Conservation (phyloP, 306 rosid genomes). For the Prunus armeniaca region DNA sequence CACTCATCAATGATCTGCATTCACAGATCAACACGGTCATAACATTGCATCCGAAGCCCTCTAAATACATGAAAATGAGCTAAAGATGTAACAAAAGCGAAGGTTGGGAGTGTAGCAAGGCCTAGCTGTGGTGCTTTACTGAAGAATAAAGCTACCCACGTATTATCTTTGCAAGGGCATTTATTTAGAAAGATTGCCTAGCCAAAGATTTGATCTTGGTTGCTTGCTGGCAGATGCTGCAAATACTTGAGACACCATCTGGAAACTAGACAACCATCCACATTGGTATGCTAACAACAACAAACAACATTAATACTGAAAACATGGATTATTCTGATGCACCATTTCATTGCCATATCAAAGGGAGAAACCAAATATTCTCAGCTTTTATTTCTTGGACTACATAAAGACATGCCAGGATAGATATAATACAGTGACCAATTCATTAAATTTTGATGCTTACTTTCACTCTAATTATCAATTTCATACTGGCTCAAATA, state of each 20-base stretch:
- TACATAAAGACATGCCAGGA: background rate
- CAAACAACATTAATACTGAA: background rate
- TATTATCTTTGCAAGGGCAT: conserved; percentile 18
- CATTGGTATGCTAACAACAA: background rate
- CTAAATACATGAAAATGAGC: background rate
- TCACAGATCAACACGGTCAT: conserved; percentile 2
- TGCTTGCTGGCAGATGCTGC: conserved; percentile 66
- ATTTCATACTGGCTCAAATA: background rate
- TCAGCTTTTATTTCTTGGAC: background rate
- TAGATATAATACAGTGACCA: background rate
- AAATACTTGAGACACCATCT: conserved; percentile 40
- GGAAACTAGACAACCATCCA: conserved; percentile 57
- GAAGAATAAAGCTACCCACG: conserved; percentile 29
- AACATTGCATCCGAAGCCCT: background rate
- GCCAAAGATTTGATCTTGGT: conserved; percentile 37
- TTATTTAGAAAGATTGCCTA: conserved; percentile 23
- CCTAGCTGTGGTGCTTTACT: background rate
- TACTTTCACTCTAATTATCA: background rate
- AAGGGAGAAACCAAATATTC: background rate
- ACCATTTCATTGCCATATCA: background rate
- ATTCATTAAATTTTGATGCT: background rate
- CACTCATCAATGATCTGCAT: conserved; percentile 86
- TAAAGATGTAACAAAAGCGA: background rate
- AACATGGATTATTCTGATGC: background rate
- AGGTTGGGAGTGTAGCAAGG: conserved; percentile 17